phyloP scores from a whole-genome alignment of 495 filamentous ascomycete genomes.

The Neurospora hispaniola region DNA sequence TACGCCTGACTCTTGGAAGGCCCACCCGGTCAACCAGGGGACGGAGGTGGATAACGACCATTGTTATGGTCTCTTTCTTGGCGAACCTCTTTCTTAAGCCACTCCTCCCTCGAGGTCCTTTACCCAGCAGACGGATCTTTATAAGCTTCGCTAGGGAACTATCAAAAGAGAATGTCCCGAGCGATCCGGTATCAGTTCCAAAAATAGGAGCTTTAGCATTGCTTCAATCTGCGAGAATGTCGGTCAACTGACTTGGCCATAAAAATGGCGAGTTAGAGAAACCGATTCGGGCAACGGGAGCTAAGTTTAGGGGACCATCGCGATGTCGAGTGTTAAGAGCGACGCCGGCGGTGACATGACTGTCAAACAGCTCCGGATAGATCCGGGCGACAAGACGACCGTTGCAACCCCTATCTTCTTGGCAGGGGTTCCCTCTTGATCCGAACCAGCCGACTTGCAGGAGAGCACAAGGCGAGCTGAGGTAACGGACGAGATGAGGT shows the following conservation, averaged over 20 bases:
- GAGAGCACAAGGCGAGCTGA: background rate
- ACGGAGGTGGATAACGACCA: background rate
- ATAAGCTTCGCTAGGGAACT: background rate
- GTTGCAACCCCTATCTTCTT: background rate
- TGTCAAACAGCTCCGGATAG: background rate
- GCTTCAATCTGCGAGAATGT: background rate
- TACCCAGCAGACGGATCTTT: background rate
- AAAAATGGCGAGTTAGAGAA: background rate
- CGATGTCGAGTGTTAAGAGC: background rate
- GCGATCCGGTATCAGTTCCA: background rate
- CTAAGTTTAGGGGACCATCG: background rate
- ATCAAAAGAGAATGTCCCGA: background rate
- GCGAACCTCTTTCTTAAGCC: background rate
- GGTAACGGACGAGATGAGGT: background rate
- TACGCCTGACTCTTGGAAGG: background rate
- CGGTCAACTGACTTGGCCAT: background rate
- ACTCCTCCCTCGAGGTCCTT: background rate
- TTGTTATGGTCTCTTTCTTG: background rate
- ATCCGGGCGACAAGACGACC: background rate
- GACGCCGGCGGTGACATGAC: background rate
- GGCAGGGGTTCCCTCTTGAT: background rate
- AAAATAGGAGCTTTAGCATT: background rate
- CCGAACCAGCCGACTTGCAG: background rate
- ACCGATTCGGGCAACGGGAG: background rate
- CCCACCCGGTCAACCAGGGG: background rate